Evolutionary conservation across 176 grass and related monocot species (phyloP).

Genomic region (Musa troglodytarum): DNA sequence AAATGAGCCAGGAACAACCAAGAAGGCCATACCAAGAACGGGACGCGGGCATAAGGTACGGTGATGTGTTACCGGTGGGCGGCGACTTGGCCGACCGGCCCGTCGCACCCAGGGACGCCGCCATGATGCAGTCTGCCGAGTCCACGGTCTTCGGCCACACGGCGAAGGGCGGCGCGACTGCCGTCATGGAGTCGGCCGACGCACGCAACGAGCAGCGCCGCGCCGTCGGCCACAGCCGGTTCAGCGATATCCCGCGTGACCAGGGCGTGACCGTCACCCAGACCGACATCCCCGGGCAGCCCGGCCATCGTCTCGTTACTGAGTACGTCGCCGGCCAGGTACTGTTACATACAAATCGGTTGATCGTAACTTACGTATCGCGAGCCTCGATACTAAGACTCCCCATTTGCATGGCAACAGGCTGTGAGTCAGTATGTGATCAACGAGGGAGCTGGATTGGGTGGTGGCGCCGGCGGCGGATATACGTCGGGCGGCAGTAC

Average conservation of each 20-base stretch:
- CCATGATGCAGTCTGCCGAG: slow-evolving; percentile 56
- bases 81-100: slow-evolving; percentile 30
- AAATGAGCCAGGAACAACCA: slow-evolving; percentile 58
- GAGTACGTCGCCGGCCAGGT: slow-evolving; percentile 55
- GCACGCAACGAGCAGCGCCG: slow-evolving; percentile 31
- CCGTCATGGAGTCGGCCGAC: slow-evolving; percentile 44
- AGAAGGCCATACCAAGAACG: slow-evolving; percentile 12
- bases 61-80: slow-evolving; percentile 45
- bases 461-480: slow-evolving; percentile 2
- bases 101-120: slow-evolving; percentile 47
- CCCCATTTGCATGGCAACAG: neutral
- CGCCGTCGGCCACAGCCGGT: slow-evolving; percentile 23
- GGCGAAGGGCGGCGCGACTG: slow-evolving; percentile 27
- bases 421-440: slow-evolving; percentile 6
- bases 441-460: neutral
- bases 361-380: neutral
- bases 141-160: slow-evolving; percentile 29
- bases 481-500: slow-evolving; percentile 12
- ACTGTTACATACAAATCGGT: neutral
- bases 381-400: neutral
- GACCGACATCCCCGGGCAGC: slow-evolving; percentile 26
- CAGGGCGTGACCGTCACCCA: slow-evolving; percentile 38
- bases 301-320: slow-evolving; percentile 30
- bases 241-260: slow-evolving; percentile 14
- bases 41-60: slow-evolving; percentile 32